These are phyloP conservation scores for Dothideomycetidae sp. DNA, from an alignment of 2,329 filamentous ascomycete genomes.

Conservation along the genomic window DNA sequence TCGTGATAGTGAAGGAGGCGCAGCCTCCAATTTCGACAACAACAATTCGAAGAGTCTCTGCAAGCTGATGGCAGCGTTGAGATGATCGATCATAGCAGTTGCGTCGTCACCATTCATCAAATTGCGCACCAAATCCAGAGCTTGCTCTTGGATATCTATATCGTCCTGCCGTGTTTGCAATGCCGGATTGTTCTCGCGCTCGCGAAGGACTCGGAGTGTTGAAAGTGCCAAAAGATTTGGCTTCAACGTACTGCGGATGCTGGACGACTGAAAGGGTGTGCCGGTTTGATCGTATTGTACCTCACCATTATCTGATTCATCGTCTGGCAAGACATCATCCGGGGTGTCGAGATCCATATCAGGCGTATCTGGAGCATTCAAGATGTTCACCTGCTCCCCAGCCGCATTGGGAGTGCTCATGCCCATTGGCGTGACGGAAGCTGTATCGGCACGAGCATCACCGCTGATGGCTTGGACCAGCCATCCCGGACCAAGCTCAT, in stretches of 20 bases:
- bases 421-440: slow-evolving; percentile 25
- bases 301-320: slow-evolving; percentile 31
- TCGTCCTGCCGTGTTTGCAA: slow-evolving; percentile 62
- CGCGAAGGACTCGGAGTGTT: slow-evolving; percentile 13
- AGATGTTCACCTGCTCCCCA: slow-evolving; percentile 44
- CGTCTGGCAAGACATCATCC: slow-evolving; percentile 15
- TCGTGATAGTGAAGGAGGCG: slow-evolving; percentile 31
- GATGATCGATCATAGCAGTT: slow-evolving; percentile 65
- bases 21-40: slow-evolving; percentile 56
- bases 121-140: slow-evolving; percentile 78
- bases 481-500: slow-evolving; percentile 66
- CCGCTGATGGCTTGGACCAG: slow-evolving; percentile 62
- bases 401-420: slow-evolving; percentile 46
- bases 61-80: slow-evolving; percentile 63
- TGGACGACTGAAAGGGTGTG: slow-evolving; percentile 24
- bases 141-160: slow-evolving; percentile 78
- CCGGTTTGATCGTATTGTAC: slow-evolving; percentile 30
- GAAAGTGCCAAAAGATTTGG: slow-evolving; percentile 10
- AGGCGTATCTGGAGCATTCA: slow-evolving; percentile 37
- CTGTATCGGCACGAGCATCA: slow-evolving; percentile 28
- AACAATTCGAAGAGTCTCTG: slow-evolving; percentile 70
- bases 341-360: slow-evolving; percentile 29
- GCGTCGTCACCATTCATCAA: slow-evolving; percentile 54
- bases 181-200: slow-evolving; percentile 48
- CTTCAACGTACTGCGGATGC: slow-evolving; percentile 22